These are phyloP conservation scores for Phytophthora quininea DNA, from an alignment of 352 stramenopile species.

Conservation along the genomic window DNA sequence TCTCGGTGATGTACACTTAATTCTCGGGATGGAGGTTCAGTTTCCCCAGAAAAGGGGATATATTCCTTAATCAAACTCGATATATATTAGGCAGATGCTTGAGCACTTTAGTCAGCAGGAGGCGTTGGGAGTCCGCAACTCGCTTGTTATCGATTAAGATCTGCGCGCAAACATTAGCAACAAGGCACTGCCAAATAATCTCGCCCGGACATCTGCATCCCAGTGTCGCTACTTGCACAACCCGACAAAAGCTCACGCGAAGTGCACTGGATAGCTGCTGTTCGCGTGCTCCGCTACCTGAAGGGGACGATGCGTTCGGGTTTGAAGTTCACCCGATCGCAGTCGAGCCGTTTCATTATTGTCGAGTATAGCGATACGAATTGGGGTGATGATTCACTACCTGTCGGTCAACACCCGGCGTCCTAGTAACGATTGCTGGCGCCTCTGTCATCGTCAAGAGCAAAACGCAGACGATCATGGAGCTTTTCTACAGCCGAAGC, in stretches of 20 bases:
- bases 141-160: background rate
- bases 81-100: conserved; percentile 2
- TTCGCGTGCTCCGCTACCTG: conserved; percentile 14
- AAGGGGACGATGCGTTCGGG: conserved; percentile 4
- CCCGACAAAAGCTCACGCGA: conserved; percentile 1
- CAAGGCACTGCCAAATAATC: background rate
- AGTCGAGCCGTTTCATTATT: background rate
- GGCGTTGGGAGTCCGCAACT: background rate
- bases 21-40: conserved; percentile 14
- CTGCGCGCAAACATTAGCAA: background rate
- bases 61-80: background rate
- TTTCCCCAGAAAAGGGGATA: background rate
- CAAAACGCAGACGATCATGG: conserved; percentile 11
- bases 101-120: background rate
- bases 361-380: conserved; percentile 17
- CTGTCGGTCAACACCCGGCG: conserved; percentile 8
- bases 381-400: conserved; percentile 15
- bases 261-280: conserved; percentile 14
- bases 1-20: conserved; percentile 1
- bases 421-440: conserved; percentile 6
- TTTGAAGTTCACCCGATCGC: background rate
- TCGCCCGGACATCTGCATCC: conserved; percentile 13
- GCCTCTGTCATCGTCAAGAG: conserved; percentile 18
- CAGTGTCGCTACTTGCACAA: conserved; percentile 1
- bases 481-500: conserved; percentile 22